These are phyloP conservation scores for Areca catechu DNA, from an alignment of 176 grass and related monocot genomes.

Conservation along the genomic window DNA sequence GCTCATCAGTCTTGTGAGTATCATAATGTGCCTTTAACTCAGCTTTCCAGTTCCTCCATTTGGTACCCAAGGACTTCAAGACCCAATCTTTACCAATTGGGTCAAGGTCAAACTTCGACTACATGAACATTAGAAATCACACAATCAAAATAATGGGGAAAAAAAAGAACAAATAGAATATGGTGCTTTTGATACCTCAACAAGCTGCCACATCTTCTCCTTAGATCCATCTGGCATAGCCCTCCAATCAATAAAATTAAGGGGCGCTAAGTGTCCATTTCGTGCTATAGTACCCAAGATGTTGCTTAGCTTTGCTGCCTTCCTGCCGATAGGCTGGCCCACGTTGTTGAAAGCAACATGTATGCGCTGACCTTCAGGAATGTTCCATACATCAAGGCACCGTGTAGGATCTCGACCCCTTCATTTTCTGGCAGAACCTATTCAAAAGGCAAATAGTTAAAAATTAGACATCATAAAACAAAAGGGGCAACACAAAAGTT, in stretches of 20 bases:
- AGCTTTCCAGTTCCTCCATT: constrained; percentile 37
- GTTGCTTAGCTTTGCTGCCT: constrained; percentile 17
- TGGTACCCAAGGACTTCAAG: constrained; percentile 18
- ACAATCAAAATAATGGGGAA: too few species aligned
- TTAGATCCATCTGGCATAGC: constrained; percentile 17
- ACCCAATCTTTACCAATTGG: constrained; percentile 10
- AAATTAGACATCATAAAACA: too few species aligned
- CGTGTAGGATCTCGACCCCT: constrained; percentile 19
- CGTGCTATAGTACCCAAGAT: constrained; percentile 29
- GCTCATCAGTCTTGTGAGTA: constrained; percentile 28
- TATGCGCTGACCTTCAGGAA: constrained; percentile 18
- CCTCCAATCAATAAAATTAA: constrained; percentile 26
- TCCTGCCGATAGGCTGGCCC: constrained; percentile 27
- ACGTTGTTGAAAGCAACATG: constrained; percentile 22
- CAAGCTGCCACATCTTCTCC: constrained; percentile 29
- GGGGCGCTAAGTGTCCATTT: constrained; percentile 29
- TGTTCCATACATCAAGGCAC: constrained; percentile 32
- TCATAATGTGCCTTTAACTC: constrained; percentile 25
- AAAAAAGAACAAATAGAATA: constrained; percentile 4
- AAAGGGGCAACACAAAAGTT: too few species aligned
- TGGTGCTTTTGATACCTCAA: constrained; percentile 17
- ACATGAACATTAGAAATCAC: not conserved
- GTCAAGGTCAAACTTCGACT: constrained; percentile 18
- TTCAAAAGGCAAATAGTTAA: too few species aligned
- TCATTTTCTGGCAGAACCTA: too few species aligned